These are phyloP conservation scores for Leccinum angustisporum DNA, from an alignment of 1,284 basidiomycete species.

Conservation along the genomic window DNA sequence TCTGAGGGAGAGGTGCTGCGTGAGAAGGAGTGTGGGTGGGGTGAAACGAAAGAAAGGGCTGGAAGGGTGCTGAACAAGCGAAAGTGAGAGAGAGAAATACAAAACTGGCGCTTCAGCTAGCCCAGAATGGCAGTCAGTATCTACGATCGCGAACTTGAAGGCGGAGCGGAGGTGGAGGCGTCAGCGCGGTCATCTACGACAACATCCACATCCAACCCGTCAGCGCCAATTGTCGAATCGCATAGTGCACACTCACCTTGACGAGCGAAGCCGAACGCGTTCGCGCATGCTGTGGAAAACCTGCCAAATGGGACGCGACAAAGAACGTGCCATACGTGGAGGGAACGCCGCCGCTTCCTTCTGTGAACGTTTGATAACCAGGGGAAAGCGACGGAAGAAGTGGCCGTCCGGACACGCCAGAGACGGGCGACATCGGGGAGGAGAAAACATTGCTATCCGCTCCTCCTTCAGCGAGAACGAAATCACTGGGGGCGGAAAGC, in stretches of 20 bases:
- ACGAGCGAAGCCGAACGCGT: not conserved
- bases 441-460: not conserved
- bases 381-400: slow-evolving; percentile 5
- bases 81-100: too few species aligned
- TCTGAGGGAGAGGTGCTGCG: too few species aligned
- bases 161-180: not conserved
- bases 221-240: not conserved
- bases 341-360: not conserved
- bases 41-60: too few species aligned
- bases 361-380: slow-evolving; percentile 2
- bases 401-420: not conserved
- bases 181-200: not conserved
- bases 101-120: too few species aligned
- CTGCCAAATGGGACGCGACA: not conserved
- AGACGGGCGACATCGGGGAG: not conserved
- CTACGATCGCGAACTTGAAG: not conserved
- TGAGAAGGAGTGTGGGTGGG: too few species aligned
- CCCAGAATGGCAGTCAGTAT: too few species aligned
- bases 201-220: not conserved
- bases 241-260: not conserved
- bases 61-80: too few species aligned
- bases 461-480: not conserved
- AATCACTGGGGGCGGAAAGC: slow-evolving; percentile 1
- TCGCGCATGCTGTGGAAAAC: not conserved
- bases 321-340: not conserved